Evolutionary conservation across 495 filamentous ascomycete species (phyloP).

Genomic region (Penicillium ucsense): DNA sequence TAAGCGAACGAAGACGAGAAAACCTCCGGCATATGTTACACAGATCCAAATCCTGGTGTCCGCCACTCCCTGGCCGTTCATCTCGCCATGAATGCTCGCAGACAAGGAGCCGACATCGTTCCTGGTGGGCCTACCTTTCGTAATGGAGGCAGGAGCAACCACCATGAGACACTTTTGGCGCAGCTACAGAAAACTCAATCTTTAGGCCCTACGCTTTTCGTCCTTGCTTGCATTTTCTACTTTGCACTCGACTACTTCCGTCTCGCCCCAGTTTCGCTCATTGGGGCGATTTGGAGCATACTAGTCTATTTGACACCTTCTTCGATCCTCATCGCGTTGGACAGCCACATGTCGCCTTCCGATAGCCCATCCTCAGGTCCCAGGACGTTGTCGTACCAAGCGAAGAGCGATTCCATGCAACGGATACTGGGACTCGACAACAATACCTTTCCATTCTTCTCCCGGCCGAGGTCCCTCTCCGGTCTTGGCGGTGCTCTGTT

Average conservation of each 20-base stretch:
- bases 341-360: conserved; percentile 29
- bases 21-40: conserved; percentile 12
- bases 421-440: conserved; percentile 56
- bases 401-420: conserved; percentile 59
- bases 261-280: conserved; percentile 18
- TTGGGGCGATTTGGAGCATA: conserved; percentile 46
- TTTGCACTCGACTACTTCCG: conserved; percentile 22
- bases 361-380: conserved; percentile 11
- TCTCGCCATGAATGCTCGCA: conserved; percentile 34
- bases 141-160: conserved; percentile 16
- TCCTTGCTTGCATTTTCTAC: conserved; percentile 12
- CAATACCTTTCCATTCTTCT: conserved; percentile 41
- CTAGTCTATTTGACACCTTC: conserved; percentile 53
- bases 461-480: conserved; percentile 33
- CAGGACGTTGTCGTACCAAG: conserved; percentile 18
- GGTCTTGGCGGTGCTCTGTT: conserved; percentile 32
- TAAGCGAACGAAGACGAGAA: no score
- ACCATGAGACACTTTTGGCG: conserved; percentile 25
- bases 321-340: conserved; percentile 48
- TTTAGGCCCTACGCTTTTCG: conserved; percentile 17
- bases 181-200: conserved; percentile 19
- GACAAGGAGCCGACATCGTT: conserved; percentile 26
- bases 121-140: conserved; percentile 20
- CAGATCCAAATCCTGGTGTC: conserved; percentile 12
- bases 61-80: conserved; percentile 7